Percentiles rank a stretch among this genome's conserved stretches.
Evolutionary conservation across 2,329 filamentous ascomycete species (phyloP).

Genomic region (Botrytis porri): DNA sequence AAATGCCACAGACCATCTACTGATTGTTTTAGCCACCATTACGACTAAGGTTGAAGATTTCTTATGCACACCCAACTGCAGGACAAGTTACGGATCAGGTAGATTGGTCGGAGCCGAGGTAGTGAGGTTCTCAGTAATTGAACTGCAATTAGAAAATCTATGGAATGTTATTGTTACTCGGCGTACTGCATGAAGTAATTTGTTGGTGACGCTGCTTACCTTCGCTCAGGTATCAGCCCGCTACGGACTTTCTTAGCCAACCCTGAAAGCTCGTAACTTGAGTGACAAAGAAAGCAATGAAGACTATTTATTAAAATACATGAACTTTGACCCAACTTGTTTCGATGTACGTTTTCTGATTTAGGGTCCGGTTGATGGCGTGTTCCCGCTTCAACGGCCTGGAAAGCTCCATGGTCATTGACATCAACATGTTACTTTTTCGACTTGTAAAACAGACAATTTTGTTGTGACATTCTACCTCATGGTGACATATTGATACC

Average conservation of each 20-base stretch:
- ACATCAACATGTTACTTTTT: background rate
- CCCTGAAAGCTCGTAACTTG: background rate
- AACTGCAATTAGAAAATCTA: conserved; percentile 13
- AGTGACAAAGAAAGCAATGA: background rate
- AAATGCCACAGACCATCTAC: conserved; percentile 20
- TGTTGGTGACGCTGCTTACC: background rate
- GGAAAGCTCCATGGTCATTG: background rate
- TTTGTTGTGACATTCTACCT: background rate
- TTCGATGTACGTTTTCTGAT: background rate
- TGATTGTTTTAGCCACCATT: conserved; percentile 61
- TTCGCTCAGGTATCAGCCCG: background rate
- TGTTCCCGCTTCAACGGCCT: background rate
- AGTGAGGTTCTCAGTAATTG: conserved; percentile 14
- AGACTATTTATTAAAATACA: background rate
- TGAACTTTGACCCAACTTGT: background rate
- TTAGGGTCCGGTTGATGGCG: background rate
- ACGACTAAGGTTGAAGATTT: conserved; percentile 80
- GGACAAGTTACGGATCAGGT: conserved; percentile 84
- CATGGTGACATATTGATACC: background rate
- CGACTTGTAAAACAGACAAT: background rate
- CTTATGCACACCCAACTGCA: conserved; percentile 68
- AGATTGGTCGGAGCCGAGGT: conserved; percentile 82
- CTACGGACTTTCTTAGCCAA: background rate
- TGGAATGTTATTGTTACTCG: conserved; percentile 7
- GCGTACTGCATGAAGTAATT: conserved; percentile 5